Conservation (phyloP, 75 land plant genomes). For the Cunninghamia lanceolata region DNA sequence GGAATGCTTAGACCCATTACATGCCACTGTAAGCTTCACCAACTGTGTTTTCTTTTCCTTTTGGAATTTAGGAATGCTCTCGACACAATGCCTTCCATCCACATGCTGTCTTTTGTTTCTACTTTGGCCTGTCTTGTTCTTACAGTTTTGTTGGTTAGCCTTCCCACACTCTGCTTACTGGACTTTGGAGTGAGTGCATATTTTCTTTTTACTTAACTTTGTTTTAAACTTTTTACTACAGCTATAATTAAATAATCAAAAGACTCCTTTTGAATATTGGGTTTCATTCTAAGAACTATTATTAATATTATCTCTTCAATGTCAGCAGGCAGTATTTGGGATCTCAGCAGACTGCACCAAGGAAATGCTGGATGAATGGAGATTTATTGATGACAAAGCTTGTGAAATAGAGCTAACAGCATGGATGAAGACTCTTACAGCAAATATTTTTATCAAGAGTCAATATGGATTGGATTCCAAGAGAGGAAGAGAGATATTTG, state of each 20-base stretch:
- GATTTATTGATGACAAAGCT: neutral
- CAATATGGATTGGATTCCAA: constrained; percentile 36
- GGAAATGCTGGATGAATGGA: constrained; percentile 4
- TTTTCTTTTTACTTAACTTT: no score
- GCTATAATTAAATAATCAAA: no score
- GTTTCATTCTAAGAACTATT: neutral
- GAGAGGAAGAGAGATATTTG: constrained; percentile 26
- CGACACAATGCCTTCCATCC: neutral
- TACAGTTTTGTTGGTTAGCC: no score
- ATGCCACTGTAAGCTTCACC: no score
- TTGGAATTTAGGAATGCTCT: neutral
- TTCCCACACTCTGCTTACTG: no score
- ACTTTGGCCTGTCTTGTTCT: neutral
- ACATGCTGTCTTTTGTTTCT: neutral
- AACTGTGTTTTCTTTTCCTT: neutral
- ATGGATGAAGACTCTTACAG: constrained; percentile 16
- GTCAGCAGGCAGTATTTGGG: neutral
- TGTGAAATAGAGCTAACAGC: constrained; percentile 20
- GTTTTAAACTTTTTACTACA: neutral
- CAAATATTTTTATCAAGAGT: constrained; percentile 27
- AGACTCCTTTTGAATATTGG: neutral
- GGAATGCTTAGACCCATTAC: neutral
- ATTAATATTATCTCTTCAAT: neutral
- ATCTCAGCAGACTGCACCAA: neutral
- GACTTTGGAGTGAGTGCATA: no score